Percentiles rank a stretch among this genome's conserved stretches.
Conservation (phyloP, 768 basidiomycete species). For the Ephemerocybe angulata region DNA sequence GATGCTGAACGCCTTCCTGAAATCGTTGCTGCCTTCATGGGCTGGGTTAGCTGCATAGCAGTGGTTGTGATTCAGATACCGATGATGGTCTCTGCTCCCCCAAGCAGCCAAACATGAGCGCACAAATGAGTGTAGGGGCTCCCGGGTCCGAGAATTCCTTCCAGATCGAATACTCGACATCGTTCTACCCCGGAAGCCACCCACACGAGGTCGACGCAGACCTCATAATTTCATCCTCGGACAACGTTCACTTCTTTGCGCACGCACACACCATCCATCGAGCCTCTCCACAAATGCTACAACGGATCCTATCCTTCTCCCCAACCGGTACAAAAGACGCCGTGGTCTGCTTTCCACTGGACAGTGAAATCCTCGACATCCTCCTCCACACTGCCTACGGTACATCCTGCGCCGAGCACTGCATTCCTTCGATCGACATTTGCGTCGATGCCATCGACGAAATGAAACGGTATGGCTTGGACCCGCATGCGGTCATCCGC, state of each 20-base stretch:
- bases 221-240: constrained; percentile 45
- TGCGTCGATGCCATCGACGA: constrained; percentile 39
- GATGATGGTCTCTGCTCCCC: no score
- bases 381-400: constrained; percentile 51
- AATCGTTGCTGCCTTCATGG: no score
- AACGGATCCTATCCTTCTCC: constrained; percentile 29
- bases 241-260: constrained; percentile 61
- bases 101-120: no score
- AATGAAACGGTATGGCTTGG: constrained; percentile 19
- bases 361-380: constrained; percentile 46
- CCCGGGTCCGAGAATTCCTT: no score
- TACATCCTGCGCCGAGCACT: constrained; percentile 44
- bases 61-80: no score
- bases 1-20: no score
- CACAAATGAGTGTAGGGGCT: no score
- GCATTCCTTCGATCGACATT: constrained; percentile 44
- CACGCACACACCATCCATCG: constrained; percentile 41
- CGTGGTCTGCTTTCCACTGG: constrained; percentile 39
- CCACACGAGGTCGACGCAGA: constrained; percentile 15
- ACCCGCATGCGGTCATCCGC: constrained; percentile 17
- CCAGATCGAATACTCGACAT: no score
- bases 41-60: no score
- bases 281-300: constrained; percentile 44
- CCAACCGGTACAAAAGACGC: background rate
- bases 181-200: constrained; percentile 23